Evolutionary conservation across 129 eudicot species (phyloP).

Genomic region (Saposhnikovia divaricata): DNA sequence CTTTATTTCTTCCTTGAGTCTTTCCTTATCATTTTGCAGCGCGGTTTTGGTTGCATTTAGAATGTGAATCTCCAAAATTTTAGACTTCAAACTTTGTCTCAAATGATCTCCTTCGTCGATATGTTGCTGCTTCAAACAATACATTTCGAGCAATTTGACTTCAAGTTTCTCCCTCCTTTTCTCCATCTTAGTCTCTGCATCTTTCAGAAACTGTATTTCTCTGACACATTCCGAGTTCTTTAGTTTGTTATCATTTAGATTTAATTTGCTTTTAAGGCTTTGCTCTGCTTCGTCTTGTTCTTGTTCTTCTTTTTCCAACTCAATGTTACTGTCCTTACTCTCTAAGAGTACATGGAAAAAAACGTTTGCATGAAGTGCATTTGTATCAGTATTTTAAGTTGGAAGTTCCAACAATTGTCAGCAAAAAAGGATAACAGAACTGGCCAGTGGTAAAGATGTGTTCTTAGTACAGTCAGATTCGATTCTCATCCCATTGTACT

Average conservation of each 20-base stretch:
- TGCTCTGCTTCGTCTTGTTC: background rate
- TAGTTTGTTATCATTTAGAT: background rate
- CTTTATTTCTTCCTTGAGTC: conserved; percentile 10
- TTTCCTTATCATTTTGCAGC: conserved; percentile 10
- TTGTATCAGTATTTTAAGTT: background rate
- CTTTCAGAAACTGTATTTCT: background rate
- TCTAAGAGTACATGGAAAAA: background rate
- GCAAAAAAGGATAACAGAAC: background rate
- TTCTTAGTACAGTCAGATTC: background rate
- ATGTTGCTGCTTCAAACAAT: conserved; percentile 8
- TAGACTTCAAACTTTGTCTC: background rate
- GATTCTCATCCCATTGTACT: too few relatives aligned
- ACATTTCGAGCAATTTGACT: conserved; percentile 8
- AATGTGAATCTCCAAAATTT: conserved; percentile 6
- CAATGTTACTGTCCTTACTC: background rate
- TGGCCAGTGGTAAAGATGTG: background rate
- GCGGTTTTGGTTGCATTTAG: background rate
- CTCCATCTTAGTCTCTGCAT: conserved; percentile 2
- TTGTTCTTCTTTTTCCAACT: background rate
- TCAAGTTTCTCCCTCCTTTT: conserved; percentile 3
- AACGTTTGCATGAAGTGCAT: background rate
- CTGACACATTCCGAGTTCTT: background rate
- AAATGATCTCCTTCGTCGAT: background rate
- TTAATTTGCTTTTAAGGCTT: background rate
- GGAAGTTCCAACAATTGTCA: background rate